Percentiles rank a stretch among this genome's conserved stretches.
These are phyloP conservation scores for Speleostelium caveatum DNA, from an alignment of 78 protist species.

Conservation along the genomic window DNA sequence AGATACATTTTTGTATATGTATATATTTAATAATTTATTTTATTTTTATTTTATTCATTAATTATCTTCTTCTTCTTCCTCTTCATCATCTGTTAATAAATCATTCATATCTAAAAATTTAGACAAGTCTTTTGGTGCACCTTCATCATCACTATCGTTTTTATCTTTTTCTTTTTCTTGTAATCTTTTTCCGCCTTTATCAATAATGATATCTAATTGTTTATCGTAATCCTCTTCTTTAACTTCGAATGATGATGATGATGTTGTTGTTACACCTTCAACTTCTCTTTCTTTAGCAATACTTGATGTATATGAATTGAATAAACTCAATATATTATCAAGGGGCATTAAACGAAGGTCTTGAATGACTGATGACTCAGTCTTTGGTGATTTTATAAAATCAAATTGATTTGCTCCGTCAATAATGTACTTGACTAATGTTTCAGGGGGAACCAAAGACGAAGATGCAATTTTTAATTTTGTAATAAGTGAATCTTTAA, in stretches of 20 bases:
- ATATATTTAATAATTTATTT: too few relatives aligned
- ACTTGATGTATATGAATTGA: not conserved
- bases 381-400: not conserved
- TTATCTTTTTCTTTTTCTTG: not conserved
- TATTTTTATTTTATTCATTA: not conserved
- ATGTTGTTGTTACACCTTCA: not conserved
- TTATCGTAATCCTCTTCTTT: not conserved
- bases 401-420: not conserved
- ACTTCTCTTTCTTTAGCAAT: not conserved
- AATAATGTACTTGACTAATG: not conserved
- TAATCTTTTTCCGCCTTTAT: conserved; percentile 8
- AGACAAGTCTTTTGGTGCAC: not conserved
- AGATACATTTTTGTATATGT: too few relatives aligned
- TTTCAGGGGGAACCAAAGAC: conserved; percentile 14
- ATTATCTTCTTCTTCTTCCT: not conserved
- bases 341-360: not conserved
- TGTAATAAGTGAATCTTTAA: not conserved
- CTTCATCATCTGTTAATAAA: conserved; percentile 8
- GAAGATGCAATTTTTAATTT: conserved; percentile 35
- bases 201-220: not conserved
- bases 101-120: conserved; percentile 9
- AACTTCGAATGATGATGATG: not conserved
- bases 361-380: not conserved
- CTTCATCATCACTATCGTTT: not conserved
- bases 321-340: not conserved